A percentile compares a stretch with the other conserved stretches of the same genome.
Evolutionary conservation across 2,329 filamentous ascomycete genomes (phyloP).

Genomic region (Penicillium capsulatum): DNA sequence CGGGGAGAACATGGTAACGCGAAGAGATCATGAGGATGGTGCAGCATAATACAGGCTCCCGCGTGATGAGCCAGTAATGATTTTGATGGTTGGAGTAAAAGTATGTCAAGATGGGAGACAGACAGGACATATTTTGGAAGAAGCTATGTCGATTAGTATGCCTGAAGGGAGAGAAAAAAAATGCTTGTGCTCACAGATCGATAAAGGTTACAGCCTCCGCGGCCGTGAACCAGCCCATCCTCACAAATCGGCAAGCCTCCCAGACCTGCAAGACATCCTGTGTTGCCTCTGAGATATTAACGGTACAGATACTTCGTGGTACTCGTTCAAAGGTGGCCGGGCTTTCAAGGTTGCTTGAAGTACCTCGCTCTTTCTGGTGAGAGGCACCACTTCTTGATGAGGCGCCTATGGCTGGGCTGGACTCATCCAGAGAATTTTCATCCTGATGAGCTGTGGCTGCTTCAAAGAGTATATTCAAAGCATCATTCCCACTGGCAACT

Average conservation of each 20-base stretch:
- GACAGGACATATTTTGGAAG: slow-evolving; percentile 49
- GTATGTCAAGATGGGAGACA: slow-evolving; percentile 50
- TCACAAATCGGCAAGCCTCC: slow-evolving; percentile 51
- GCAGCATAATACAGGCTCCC: slow-evolving; percentile 52
- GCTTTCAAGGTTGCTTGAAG: slow-evolving; percentile 17
- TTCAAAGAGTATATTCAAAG: slow-evolving; percentile 51
- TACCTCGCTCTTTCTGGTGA: slow-evolving; percentile 9
- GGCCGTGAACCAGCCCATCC: slow-evolving; percentile 55
- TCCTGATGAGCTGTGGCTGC: slow-evolving; percentile 43
- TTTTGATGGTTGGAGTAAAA: slow-evolving; percentile 49
- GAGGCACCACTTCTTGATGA: slow-evolving; percentile 16
- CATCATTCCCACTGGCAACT: slow-evolving; percentile 53
- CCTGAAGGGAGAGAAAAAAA: neutral
- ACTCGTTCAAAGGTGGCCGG: slow-evolving; percentile 18
- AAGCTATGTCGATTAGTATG: slow-evolving; percentile 31
- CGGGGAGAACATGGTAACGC: slow-evolving; percentile 46
- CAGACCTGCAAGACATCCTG: slow-evolving; percentile 44
- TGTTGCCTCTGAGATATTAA: slow-evolving; percentile 27
- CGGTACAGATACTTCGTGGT: slow-evolving; percentile 23
- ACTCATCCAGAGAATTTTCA: slow-evolving; percentile 31
- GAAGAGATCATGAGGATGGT: slow-evolving; percentile 55
- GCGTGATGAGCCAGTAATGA: slow-evolving; percentile 47
- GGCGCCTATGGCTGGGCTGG: slow-evolving; percentile 21
- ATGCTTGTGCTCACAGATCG: slow-evolving; percentile 40
- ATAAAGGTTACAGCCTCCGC: slow-evolving; percentile 53